Percentiles rank a stretch among this genome's conserved stretches.
Evolutionary conservation across 768 basidiomycete genomes (phyloP).

Genomic region (Lanmaoa pseudosensibilis): DNA sequence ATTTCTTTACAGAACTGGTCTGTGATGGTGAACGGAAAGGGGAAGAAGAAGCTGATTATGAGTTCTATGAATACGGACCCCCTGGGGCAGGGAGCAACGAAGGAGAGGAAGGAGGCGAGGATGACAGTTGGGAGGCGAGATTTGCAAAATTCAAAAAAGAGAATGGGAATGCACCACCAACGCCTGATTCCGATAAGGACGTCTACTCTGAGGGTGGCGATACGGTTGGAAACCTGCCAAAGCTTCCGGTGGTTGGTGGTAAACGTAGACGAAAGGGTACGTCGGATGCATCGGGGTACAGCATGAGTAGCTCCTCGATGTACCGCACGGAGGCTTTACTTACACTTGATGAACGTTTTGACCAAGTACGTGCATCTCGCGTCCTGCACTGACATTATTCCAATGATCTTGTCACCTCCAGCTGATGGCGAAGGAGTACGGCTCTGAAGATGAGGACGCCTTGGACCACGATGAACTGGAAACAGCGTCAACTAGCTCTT

Average conservation of each 20-base stretch:
- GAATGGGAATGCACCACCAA: constrained; percentile 28
- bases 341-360: constrained; percentile 90
- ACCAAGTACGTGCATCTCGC: constrained; percentile 61
- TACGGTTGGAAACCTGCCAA: constrained; percentile 74
- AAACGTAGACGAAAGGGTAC: constrained; percentile 69
- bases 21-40: constrained; percentile 64
- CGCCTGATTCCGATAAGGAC: constrained; percentile 51
- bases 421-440: constrained; percentile 83
- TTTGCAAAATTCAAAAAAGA: constrained; percentile 78
- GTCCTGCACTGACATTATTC: neutral
- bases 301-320: constrained; percentile 97
- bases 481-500: constrained; percentile 37
- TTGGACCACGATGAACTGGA: constrained; percentile 51
- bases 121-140: constrained; percentile 68
- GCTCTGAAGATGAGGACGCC: constrained; percentile 53
- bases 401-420: constrained; percentile 20
- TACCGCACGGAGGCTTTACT: constrained; percentile 87
- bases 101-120: constrained; percentile 31
- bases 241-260: constrained; percentile 77
- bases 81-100: constrained; percentile 21
- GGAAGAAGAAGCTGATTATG: constrained; percentile 63
- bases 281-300: constrained; percentile 90
- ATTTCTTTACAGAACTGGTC: constrained; percentile 75
- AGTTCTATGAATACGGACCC: constrained; percentile 55
- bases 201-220: constrained; percentile 70